Evolutionary conservation across 2,329 filamentous ascomycete genomes (phyloP).

Genomic region (Monosporascus sp.): DNA sequence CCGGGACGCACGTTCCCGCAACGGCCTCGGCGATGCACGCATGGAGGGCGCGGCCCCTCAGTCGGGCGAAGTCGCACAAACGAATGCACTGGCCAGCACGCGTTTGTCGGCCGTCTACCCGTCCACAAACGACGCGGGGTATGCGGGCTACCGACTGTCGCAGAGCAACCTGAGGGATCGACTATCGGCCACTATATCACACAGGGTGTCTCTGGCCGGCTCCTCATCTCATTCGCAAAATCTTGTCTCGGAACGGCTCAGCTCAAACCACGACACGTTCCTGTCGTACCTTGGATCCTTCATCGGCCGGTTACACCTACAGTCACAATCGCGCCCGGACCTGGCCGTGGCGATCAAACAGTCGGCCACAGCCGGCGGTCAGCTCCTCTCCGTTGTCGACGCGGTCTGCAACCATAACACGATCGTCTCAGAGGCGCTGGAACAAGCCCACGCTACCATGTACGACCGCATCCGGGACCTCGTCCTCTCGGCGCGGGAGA

Average conservation of each 20-base stretch:
- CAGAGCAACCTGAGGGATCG: constrained; percentile 38
- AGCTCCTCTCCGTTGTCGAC: constrained; percentile 74
- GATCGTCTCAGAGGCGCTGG: constrained; percentile 60
- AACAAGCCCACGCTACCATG: constrained; percentile 68
- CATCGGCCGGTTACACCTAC: constrained; percentile 81
- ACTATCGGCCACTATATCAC: constrained; percentile 54
- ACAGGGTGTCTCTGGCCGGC: constrained; percentile 72
- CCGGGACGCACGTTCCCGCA: constrained; percentile 37
- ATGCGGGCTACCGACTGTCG: constrained; percentile 28
- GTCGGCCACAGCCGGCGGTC: constrained; percentile 74
- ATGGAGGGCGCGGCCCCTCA: constrained; percentile 31
- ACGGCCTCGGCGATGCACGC: constrained; percentile 26
- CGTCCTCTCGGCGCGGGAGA: constrained; percentile 74
- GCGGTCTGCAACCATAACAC: constrained; percentile 74
- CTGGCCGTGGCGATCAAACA: constrained; percentile 77
- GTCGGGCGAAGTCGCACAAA: constrained; percentile 32
- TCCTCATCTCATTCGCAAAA: constrained; percentile 63
- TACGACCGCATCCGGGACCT: constrained; percentile 75
- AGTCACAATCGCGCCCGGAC: constrained; percentile 85
- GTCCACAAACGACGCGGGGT: constrained; percentile 22
- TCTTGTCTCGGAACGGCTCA: constrained; percentile 78
- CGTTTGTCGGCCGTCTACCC: constrained; percentile 43
- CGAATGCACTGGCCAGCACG: constrained; percentile 34
- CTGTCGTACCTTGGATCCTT: constrained; percentile 88
- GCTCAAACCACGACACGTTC: constrained; percentile 77